phyloP scores from a whole-genome alignment of 345 rosid genomes.

The Durio zibethinus region DNA sequence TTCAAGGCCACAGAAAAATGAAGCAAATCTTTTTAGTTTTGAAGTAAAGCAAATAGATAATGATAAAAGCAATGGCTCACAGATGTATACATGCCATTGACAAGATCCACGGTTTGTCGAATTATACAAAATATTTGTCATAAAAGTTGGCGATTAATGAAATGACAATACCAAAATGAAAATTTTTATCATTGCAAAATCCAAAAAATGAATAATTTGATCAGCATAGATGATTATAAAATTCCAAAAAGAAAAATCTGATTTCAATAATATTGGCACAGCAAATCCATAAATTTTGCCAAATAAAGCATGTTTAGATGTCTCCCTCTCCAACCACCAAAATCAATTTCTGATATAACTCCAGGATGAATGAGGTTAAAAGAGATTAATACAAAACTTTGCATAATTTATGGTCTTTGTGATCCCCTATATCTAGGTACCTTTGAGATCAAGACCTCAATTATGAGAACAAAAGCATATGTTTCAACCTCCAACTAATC shows the following conservation, averaged over 20 bases:
- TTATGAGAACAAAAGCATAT: background rate
- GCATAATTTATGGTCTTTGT: background rate
- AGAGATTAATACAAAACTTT: background rate
- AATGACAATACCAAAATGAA: slow-evolving; percentile 3
- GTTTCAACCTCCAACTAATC: background rate
- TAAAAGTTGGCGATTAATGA: background rate
- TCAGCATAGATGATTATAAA: background rate
- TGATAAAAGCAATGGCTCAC: background rate
- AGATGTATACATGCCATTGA: background rate
- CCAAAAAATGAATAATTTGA: background rate
- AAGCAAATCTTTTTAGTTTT: background rate
- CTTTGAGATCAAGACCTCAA: background rate
- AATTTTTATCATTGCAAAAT: background rate
- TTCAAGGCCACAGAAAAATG: slow-evolving; percentile 4
- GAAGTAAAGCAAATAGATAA: background rate
- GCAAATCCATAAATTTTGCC: background rate
- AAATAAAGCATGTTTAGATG: background rate
- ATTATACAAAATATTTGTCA: background rate
- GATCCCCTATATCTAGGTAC: background rate
- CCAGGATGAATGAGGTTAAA: background rate
- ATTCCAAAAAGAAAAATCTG: background rate
- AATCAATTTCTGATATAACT: background rate
- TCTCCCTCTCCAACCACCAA: background rate
- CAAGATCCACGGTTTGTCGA: background rate
- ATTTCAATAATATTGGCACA: background rate